Conservation (phyloP, 1,284 basidiomycete genomes). For the Cutaneotrichosporon cavernicola region DNA sequence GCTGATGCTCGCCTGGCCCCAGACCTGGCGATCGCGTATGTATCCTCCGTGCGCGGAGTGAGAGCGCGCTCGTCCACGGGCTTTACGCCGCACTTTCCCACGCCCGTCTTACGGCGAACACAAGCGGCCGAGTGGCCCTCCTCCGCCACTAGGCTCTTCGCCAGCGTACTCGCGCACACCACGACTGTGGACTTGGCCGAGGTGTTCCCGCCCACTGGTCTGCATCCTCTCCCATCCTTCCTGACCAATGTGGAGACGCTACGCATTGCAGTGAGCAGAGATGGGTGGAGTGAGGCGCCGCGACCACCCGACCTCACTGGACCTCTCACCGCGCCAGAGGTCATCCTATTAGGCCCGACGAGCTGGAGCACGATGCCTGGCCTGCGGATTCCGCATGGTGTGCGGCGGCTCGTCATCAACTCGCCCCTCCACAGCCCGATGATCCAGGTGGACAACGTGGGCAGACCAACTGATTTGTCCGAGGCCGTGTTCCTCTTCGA, state of each 20-base stretch:
- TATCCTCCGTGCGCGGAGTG: background rate
- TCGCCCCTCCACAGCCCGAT: constrained; percentile 5
- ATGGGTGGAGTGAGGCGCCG: constrained; percentile 1
- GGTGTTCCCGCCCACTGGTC: constrained; percentile 1
- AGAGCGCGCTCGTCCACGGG: background rate
- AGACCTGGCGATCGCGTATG: constrained; percentile 1
- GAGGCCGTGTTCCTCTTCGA: constrained; percentile 7
- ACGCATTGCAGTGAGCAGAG: background rate
- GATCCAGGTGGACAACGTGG: constrained; percentile 3
- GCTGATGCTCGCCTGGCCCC: constrained; percentile 2
- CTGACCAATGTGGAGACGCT: background rate
- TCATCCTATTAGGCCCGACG: background rate
- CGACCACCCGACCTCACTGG: constrained; percentile 7
- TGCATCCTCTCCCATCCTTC: background rate
- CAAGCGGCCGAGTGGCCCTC: constrained; percentile 1
- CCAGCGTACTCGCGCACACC: background rate
- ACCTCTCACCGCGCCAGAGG: background rate
- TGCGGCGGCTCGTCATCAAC: constrained; percentile 7
- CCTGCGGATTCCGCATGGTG: background rate
- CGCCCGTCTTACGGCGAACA: background rate
- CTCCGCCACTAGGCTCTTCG: background rate
- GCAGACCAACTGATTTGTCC: background rate
- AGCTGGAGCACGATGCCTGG: constrained; percentile 2
- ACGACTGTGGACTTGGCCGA: background rate
- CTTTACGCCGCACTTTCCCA: constrained; percentile 1